A percentile compares a stretch with the other conserved stretches of the same genome.
Evolutionary conservation across 2,329 filamentous ascomycete genomes (phyloP).

Genomic region (Cercospora zeae-maydis): DNA sequence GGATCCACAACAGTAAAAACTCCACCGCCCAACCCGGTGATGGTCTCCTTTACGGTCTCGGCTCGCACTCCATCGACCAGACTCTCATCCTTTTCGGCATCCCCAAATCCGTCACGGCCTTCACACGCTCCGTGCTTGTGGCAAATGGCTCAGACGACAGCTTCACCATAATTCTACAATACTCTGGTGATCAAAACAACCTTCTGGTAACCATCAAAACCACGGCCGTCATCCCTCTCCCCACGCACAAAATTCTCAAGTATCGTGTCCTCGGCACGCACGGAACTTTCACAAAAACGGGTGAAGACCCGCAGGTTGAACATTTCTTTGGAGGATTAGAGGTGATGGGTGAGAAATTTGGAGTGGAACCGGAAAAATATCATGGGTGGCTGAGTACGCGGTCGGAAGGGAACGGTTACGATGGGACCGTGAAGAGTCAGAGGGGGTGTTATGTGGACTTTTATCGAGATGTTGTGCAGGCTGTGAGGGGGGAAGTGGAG

Average conservation of each 20-base stretch:
- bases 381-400: conserved; percentile 42
- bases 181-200: conserved; percentile 32
- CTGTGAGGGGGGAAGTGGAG: conserved; percentile 41
- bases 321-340: conserved; percentile 33
- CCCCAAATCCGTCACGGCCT: conserved; percentile 35
- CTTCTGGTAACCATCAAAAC: conserved; percentile 38
- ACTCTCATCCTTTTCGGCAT: conserved; percentile 38
- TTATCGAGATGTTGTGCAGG: conserved; percentile 43
- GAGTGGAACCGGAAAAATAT: conserved; percentile 38
- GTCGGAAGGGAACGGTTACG: conserved; percentile 28
- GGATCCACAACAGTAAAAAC: conserved; percentile 35
- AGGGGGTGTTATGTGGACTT: conserved; percentile 41
- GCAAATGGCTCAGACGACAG: conserved; percentile 36
- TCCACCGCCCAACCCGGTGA: conserved; percentile 38
- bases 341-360: conserved; percentile 32
- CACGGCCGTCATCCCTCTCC: conserved; percentile 29
- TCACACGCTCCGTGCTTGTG: conserved; percentile 32
- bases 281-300: conserved; percentile 40
- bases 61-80: conserved; percentile 41
- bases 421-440: conserved; percentile 35
- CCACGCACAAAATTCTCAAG: conserved; percentile 34
- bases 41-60: conserved; percentile 46
- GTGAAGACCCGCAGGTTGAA: conserved; percentile 40
- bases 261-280: conserved; percentile 36
- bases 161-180: conserved; percentile 39